Conservation (phyloP, 176 grass and related monocot genomes). For the Juncus inflexus region DNA sequence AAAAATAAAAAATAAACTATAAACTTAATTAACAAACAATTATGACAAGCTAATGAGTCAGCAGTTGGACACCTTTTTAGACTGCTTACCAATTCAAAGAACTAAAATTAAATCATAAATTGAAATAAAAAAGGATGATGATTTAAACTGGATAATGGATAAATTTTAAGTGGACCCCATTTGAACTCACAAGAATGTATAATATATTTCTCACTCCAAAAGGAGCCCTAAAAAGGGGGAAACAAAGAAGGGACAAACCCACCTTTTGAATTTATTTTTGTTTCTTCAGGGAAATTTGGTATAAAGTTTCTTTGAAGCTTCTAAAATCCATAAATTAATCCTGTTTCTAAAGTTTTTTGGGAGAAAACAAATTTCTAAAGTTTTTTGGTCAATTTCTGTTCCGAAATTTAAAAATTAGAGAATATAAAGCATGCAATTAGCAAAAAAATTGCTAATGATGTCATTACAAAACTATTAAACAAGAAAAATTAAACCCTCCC, state of each 20-base stretch:
- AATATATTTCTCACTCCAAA: too few relatives aligned
- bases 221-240: too few relatives aligned
- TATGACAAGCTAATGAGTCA: too few relatives aligned
- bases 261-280: too few relatives aligned
- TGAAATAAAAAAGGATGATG: conserved; percentile 6
- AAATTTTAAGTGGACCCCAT: too few relatives aligned
- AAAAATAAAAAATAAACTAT: neutral
- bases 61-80: neutral
- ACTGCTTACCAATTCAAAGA: conserved; percentile 14
- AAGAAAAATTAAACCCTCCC: conserved; percentile 20
- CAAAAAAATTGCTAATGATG: conserved; percentile 1
- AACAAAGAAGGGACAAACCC: too few relatives aligned
- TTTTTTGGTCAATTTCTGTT: neutral
- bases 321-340: neutral
- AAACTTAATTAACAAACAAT: too few relatives aligned
- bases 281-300: too few relatives aligned
- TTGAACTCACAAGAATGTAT: too few relatives aligned
- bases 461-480: neutral
- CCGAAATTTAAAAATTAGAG: neutral
- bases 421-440: neutral
- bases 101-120: neutral
- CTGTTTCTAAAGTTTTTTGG: neutral
- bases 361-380: conserved; percentile 3
- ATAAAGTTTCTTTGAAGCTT: neutral
- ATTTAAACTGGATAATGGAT: too few relatives aligned